Base-by-base conservation (phyloP, 2,329 filamentous ascomycete genomes). In the Fusarium verrucosum region DNA sequence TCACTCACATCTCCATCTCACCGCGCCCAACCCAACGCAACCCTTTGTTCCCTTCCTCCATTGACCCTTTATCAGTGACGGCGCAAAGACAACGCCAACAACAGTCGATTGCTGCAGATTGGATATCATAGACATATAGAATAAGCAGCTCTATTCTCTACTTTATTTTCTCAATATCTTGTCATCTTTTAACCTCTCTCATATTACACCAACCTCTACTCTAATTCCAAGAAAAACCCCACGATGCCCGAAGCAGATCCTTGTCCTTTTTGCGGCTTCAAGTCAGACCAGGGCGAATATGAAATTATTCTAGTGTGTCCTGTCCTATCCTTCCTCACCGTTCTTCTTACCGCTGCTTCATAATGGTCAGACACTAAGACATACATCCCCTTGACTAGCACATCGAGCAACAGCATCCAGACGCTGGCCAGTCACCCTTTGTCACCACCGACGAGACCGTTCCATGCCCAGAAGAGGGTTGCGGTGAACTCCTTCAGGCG, bases 401-500 rank as follows among this genome's bases (percentile, higher is more conserved):
- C 45, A 68, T 75, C 40, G 72, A 74, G 50, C 66, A 59, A 32
- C 66, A 63, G 22, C 72, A 75, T 44, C 66, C 70, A 35, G 69
- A 72, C 20, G 58, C 57, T 41, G 58, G 55, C 35, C 51, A 61
- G 7, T 50, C 65, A 10, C 47, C 62, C 30, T 65, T 65, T 23
- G 49, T 44, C 11, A 36, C 45, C 23, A 25, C 41, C n/a, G 49
- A 63, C 9, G 59, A 65, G 4, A 25, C 60, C 1, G 49, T 68
- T 5, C 20, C 52, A 25, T 72, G 70, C 41, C 69, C 69, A 3
- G 58, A 68, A 23, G 81, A 84, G 16, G 83, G 81, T 20, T 91
- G 89, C 70, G 84, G 84, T 28, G 87, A 91, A 72, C 72, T 80
- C n/a, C 40, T 72, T 30, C 26, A 50, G n/a, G 46, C 46, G 8